Evolutionary conservation across 805 yeast genomes (phyloP).

Genomic region (Nakazawaea wickerhamii): DNA sequence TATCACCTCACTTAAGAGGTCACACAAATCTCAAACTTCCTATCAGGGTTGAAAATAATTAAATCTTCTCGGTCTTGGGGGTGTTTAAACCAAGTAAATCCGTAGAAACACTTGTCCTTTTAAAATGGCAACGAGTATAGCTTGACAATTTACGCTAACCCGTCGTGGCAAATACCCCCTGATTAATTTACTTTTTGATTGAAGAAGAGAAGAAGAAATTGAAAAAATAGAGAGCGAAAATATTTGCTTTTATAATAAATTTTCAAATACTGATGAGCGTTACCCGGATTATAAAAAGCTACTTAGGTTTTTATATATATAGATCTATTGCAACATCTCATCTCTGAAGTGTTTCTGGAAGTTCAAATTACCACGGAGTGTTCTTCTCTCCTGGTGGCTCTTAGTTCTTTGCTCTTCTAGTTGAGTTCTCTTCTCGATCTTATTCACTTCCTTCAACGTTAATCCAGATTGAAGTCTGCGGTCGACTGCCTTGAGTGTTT

Average conservation of each 20-base stretch:
- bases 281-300: neutral
- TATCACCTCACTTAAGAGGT: slow-evolving; percentile 49
- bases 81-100: slow-evolving; percentile 21
- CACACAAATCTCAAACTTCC: slow-evolving; percentile 55
- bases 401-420: slow-evolving; percentile 33
- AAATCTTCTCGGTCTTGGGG: slow-evolving; percentile 43
- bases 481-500: slow-evolving; percentile 61
- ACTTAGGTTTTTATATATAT: no score
- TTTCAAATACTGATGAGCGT: neutral
- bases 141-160: slow-evolving; percentile 54
- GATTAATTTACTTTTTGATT: slow-evolving; percentile 47
- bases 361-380: slow-evolving; percentile 43
- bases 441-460: slow-evolving; percentile 47
- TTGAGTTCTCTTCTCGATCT: slow-evolving; percentile 43
- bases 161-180: slow-evolving; percentile 70
- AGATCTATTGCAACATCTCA: slow-evolving; percentile 38
- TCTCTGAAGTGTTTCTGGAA: slow-evolving; percentile 76
- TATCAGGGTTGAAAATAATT: slow-evolving; percentile 34
- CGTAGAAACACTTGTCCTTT: slow-evolving; percentile 21
- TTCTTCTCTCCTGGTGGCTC: slow-evolving; percentile 45
- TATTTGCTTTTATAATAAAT: neutral
- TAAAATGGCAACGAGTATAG: slow-evolving; percentile 59
- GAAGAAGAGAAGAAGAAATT: slow-evolving; percentile 25
- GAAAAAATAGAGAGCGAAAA: neutral
- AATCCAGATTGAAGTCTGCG: slow-evolving; percentile 46